A percentile compares a stretch with the other conserved stretches of the same genome.
phyloP scores from a whole-genome alignment of 2,329 filamentous ascomycete species.

The Gaeumannomyces sp. region DNA sequence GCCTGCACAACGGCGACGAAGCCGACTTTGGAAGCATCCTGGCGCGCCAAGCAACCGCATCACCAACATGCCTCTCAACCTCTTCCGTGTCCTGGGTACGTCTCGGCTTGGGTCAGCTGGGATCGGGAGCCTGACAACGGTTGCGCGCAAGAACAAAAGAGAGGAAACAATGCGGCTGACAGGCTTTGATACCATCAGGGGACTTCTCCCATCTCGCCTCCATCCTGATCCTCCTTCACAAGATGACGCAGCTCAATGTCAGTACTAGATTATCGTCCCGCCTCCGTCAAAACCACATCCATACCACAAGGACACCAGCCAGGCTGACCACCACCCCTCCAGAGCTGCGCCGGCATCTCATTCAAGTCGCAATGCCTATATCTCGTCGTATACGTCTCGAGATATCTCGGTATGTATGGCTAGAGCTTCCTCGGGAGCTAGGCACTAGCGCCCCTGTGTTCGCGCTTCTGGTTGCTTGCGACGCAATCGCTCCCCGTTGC shows the following conservation, averaged over 20 bases:
- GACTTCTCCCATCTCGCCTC: conserved; percentile 94
- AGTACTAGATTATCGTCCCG: conserved; percentile 23
- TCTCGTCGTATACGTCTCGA: conserved; percentile 84
- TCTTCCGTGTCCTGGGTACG: conserved; percentile 53
- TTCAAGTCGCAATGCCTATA: conserved; percentile 98
- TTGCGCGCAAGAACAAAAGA: neutral
- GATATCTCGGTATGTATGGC: conserved; percentile 67
- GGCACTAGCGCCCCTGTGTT: neutral
- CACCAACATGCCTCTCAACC: conserved; percentile 44
- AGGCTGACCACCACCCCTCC: conserved; percentile 19
- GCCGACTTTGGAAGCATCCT: neutral
- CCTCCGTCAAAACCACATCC: neutral
- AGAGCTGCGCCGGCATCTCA: conserved; percentile 96
- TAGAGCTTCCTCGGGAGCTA: neutral
- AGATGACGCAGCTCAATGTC: conserved; percentile 92
- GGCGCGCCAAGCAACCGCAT: conserved; percentile 7
- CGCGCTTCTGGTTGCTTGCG: too few species aligned
- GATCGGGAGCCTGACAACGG: too few species aligned
- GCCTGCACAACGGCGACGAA: neutral
- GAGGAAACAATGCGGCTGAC: neutral
- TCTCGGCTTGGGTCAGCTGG: conserved; percentile 12
- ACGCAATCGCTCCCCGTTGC: neutral
- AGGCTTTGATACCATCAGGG: conserved; percentile 41
- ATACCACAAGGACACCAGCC: too few species aligned
- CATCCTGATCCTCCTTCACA: conserved; percentile 90